Evolutionary conservation across 108 stramenopile genomes (phyloP), one percentile per base, ranked within the genome.

Genomic region (Skeletonema potamos): DNA sequence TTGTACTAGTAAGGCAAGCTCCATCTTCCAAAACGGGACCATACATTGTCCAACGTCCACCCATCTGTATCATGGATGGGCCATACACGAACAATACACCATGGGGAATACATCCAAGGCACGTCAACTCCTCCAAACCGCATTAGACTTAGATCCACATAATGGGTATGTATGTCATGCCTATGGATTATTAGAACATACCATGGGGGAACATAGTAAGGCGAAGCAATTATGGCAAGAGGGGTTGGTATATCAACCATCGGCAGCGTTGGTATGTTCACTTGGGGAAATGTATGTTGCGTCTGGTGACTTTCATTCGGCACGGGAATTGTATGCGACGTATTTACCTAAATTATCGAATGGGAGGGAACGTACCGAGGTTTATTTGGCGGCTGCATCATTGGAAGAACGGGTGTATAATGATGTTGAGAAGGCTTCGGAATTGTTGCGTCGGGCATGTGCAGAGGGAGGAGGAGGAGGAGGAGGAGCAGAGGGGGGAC

Each of bases 121-220:
- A 24, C 76, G 87, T 55, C 44, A 80, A 62, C 60, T 90, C 58
- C 87, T 83, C 57, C 79, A 90, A 30, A 74, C 70, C 41, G 90
- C 90, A 1, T 58, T 92, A 64, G 60, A 68, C 1, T 26, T 94
- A 6, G 93, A 94, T 66, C 64, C 83, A 2, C 46, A 58, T 11
- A 92, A 94, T 82, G 84, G 89, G 20, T 90, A 90, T 78, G 91
- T 91, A 1, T 89, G 86, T 76, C 90, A 92, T 71, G 86, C 89
- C 9, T 92, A 86, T 69, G 89, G 89, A 7, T 54, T 92, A 32
- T 66, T 90, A 76, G 78, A 83, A 55, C 57, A 59, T 28, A 68
- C 26, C 62, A 81, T 79, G 75, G 77, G 64, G 67, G 63, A 24
- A 7, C 55, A 9, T 10, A n/a, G 27, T 20, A 67, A 63, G 27